Percentiles rank a stretch among this genome's conserved stretches.
phyloP scores from a whole-genome alignment of 495 filamentous ascomycete species.

The Rhypophila decipiens region DNA sequence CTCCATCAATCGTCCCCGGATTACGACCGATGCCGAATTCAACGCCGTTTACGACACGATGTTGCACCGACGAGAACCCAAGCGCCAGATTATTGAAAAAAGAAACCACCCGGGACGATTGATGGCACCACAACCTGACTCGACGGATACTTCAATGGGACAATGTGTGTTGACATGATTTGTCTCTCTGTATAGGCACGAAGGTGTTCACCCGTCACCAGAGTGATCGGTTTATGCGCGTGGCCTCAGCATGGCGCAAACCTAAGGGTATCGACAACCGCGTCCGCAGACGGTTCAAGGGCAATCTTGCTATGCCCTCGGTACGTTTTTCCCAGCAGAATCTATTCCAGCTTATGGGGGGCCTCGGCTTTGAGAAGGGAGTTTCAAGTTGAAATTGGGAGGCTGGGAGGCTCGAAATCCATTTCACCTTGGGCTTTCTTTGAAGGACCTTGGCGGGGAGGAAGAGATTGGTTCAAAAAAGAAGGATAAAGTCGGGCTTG shows the following conservation, averaged over 20 bases:
- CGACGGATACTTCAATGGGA: background rate
- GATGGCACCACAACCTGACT: background rate
- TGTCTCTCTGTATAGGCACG: slow-evolving; percentile 52
- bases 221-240: slow-evolving; percentile 89
- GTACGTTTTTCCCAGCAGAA: slow-evolving; percentile 50
- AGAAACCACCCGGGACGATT: too few relatives aligned
- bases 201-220: slow-evolving; percentile 93
- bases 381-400: background rate
- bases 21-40: too few relatives aligned
- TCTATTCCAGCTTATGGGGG: background rate
- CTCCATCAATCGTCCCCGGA: background rate
- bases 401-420: background rate
- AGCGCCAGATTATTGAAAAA: too few relatives aligned
- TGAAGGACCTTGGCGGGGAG: background rate
- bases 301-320: slow-evolving; percentile 93
- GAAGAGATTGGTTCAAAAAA: slow-evolving; percentile 7
- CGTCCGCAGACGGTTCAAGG: slow-evolving; percentile 88
- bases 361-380: background rate
- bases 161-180: slow-evolving; percentile 15
- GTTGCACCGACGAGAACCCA: too few relatives aligned
- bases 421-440: background rate
- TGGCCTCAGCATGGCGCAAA: slow-evolving; percentile 88
- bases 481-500: slow-evolving; percentile 1
- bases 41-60: too few relatives aligned
- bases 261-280: slow-evolving; percentile 94